Evolutionary conservation across 257 asterid genomes (phyloP).

Genomic region (Nicotiana tabacum): DNA sequence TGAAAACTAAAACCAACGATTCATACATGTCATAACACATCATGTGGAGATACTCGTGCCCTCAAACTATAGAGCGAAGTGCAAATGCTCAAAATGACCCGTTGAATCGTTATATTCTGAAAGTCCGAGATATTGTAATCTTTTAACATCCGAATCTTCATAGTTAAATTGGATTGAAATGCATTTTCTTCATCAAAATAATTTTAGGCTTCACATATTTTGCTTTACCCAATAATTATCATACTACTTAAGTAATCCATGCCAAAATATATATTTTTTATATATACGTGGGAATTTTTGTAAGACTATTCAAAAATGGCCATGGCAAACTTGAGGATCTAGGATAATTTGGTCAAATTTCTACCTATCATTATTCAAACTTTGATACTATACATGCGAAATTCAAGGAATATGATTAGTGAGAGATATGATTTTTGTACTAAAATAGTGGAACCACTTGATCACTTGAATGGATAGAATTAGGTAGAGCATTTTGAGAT

Average conservation of each 20-base stretch:
- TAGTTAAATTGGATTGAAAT: neutral
- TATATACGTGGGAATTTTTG: neutral
- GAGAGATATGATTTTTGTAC: neutral
- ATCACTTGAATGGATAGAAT: neutral
- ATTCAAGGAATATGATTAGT: neutral
- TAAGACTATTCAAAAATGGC: neutral
- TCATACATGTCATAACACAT: too few relatives aligned
- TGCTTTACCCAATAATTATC: neutral
- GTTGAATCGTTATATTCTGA: too few relatives aligned
- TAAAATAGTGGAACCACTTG: neutral
- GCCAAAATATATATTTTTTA: neutral
- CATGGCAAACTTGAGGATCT: neutral
- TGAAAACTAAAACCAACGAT: too few relatives aligned
- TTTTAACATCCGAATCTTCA: too few relatives aligned
- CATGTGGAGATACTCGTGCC: too few relatives aligned
- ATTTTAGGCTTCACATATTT: neutral
- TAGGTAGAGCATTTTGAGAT: neutral
- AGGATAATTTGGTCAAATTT: neutral
- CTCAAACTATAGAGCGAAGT: too few relatives aligned
- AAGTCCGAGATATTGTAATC: too few relatives aligned
- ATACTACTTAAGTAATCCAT: neutral
- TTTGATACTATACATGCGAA: neutral
- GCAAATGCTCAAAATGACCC: too few relatives aligned
- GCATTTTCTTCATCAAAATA: neutral
- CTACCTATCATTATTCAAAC: neutral